phyloP scores from a whole-genome alignment of 2,329 filamentous ascomycete genomes.

The Microcera coccophila region DNA sequence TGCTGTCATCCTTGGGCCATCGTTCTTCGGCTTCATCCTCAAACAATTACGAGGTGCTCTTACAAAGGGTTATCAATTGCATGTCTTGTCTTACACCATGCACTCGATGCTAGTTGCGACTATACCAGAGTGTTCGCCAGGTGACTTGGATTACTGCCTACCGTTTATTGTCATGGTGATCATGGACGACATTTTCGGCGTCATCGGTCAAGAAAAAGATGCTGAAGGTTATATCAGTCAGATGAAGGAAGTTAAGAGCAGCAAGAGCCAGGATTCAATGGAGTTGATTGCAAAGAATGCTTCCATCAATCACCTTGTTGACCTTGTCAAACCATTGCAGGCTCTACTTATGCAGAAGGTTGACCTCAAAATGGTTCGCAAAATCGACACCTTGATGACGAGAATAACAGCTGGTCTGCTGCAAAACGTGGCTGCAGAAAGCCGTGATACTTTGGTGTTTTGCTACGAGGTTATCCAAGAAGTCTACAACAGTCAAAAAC shows the following conservation, averaged over 20 bases:
- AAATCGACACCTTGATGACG: slow-evolving; percentile 83
- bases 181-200: slow-evolving; percentile 97
- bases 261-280: slow-evolving; percentile 97
- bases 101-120: slow-evolving; percentile 82
- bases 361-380: slow-evolving; percentile 75
- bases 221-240: slow-evolving; percentile 91
- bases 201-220: slow-evolving; percentile 91
- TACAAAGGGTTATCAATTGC: slow-evolving; percentile 82
- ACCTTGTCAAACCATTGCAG: slow-evolving; percentile 74
- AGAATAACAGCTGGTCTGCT: slow-evolving; percentile 80
- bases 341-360: slow-evolving; percentile 78
- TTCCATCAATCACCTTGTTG: slow-evolving; percentile 68
- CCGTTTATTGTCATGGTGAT: slow-evolving; percentile 74
- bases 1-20: slow-evolving; percentile 71
- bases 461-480: slow-evolving; percentile 92
- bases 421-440: slow-evolving; percentile 74
- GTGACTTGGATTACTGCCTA: slow-evolving; percentile 86
- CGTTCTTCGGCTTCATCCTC: slow-evolving; percentile 87
- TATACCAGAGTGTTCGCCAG: slow-evolving; percentile 68
- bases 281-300: slow-evolving; percentile 82
- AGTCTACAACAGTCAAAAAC: slow-evolving; percentile 65
- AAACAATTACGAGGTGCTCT: slow-evolving; percentile 84
- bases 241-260: slow-evolving; percentile 97
- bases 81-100: slow-evolving; percentile 91
- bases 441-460: slow-evolving; percentile 82